phyloP scores from a whole-genome alignment of 2,329 filamentous ascomycete genomes.

The Aspergillus sp. region DNA sequence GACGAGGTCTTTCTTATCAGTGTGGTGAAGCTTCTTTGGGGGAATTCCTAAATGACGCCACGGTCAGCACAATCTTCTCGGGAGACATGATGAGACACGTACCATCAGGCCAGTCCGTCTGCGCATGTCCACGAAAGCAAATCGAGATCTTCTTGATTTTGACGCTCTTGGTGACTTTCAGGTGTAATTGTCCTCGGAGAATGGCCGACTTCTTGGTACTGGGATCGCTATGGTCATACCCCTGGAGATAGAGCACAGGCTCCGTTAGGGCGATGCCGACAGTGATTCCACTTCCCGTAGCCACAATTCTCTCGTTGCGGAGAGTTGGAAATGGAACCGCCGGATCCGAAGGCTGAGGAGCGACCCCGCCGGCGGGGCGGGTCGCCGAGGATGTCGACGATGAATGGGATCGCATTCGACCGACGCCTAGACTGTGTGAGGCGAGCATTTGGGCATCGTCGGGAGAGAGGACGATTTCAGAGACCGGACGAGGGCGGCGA shows the following conservation, averaged over 20 bases:
- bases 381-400: constrained; percentile 26
- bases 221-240: constrained; percentile 47
- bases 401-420: constrained; percentile 24
- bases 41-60: constrained; percentile 63
- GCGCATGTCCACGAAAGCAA: constrained; percentile 78
- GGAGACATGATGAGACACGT: constrained; percentile 2
- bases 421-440: constrained; percentile 13
- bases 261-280: constrained; percentile 48
- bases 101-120: constrained; percentile 95
- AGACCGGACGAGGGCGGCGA: constrained; percentile 30
- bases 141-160: constrained; percentile 91
- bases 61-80: constrained; percentile 5
- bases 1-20: constrained; percentile 80
- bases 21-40: constrained; percentile 76
- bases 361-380: constrained; percentile 17
- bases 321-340: constrained; percentile 32
- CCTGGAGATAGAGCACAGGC: constrained; percentile 48
- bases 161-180: constrained; percentile 81
- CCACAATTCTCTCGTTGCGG: constrained; percentile 46
- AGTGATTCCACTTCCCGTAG: constrained; percentile 48
- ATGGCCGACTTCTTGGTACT: constrained; percentile 72
- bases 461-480: constrained; percentile 34
- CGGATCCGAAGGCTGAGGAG: constrained; percentile 22
- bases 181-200: constrained; percentile 75
- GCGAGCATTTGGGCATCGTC: constrained; percentile 32